phyloP scores from a whole-genome alignment of 1,284 basidiomycete genomes.

The Microbotryum intermedium region DNA sequence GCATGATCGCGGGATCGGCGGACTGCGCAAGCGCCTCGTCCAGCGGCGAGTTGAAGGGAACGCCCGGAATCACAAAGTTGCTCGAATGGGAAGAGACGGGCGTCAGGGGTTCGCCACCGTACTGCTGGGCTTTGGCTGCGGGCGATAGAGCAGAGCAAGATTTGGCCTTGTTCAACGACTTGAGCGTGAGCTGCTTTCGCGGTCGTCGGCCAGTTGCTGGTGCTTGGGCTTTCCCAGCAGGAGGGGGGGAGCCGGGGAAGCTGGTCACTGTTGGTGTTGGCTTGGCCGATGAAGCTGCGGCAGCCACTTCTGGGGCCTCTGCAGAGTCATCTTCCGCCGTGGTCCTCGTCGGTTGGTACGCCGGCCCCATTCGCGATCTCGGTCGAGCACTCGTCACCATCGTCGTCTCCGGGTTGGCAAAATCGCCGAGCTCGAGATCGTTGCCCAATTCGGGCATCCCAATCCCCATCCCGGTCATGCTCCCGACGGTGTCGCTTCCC shows the following conservation, averaged over 20 bases:
- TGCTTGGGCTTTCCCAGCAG: neutral
- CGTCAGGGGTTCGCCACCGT: constrained; percentile 23
- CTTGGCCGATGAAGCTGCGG: no score
- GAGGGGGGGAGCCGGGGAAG: constrained; percentile 1
- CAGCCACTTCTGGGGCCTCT: no score
- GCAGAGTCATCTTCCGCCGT: no score
- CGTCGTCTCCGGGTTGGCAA: no score
- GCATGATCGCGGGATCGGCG: constrained; percentile 10
- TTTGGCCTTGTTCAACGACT: constrained; percentile 29
- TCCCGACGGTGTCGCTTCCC: no score
- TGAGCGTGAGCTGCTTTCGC: constrained; percentile 15
- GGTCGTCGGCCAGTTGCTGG: constrained; percentile 6
- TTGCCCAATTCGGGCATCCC: no score
- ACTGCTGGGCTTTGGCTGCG: constrained; percentile 6
- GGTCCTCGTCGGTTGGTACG: no score
- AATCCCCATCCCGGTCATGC: no score
- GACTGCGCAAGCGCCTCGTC: neutral
- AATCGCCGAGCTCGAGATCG: no score
- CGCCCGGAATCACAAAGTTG: constrained; percentile 11
- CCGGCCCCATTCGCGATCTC: no score
- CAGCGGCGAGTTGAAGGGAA: constrained; percentile 24
- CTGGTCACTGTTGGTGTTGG: no score
- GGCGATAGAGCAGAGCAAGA: constrained; percentile 25
- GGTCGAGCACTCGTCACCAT: no score
- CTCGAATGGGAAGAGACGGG: constrained; percentile 14